Conservation (phyloP, 2,329 filamentous ascomycete genomes). For the Colletotrichum spaethianum region DNA sequence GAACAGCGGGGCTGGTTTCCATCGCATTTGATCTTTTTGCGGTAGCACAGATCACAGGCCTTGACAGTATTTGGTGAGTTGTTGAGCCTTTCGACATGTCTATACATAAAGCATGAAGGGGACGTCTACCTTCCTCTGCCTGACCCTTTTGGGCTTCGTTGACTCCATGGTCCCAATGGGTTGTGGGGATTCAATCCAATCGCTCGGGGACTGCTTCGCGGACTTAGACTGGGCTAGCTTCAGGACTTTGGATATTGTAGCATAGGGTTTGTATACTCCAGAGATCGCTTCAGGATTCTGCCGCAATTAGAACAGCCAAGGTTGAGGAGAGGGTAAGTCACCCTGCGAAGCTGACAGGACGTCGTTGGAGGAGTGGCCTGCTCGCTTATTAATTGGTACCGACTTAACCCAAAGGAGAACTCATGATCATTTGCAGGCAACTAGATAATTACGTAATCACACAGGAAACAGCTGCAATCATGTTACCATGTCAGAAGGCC, state of each 20-base stretch:
- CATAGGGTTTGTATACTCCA: too few relatives aligned
- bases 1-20: slow-evolving; percentile 28
- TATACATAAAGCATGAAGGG: neutral
- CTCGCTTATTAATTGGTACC: neutral
- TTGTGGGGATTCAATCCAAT: neutral
- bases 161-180: slow-evolving; percentile 1
- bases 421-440: neutral
- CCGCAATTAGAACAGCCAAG: neutral
- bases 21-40: slow-evolving; percentile 40
- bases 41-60: slow-evolving; percentile 36
- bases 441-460: too few relatives aligned
- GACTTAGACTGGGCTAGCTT: neutral
- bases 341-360: neutral
- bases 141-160: slow-evolving; percentile 14
- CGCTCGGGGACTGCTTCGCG: neutral
- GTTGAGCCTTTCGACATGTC: too few relatives aligned
- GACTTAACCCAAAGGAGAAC: neutral
- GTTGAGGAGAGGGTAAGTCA: neutral
- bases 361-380: neutral
- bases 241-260: neutral
- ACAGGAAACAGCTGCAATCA: too few relatives aligned
- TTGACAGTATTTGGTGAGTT: neutral
- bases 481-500: too few relatives aligned
- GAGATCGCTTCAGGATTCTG: too few relatives aligned
- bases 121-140: slow-evolving; percentile 29